Conservation (phyloP, 2,329 filamentous ascomycete genomes). For the Phoma sp. region DNA sequence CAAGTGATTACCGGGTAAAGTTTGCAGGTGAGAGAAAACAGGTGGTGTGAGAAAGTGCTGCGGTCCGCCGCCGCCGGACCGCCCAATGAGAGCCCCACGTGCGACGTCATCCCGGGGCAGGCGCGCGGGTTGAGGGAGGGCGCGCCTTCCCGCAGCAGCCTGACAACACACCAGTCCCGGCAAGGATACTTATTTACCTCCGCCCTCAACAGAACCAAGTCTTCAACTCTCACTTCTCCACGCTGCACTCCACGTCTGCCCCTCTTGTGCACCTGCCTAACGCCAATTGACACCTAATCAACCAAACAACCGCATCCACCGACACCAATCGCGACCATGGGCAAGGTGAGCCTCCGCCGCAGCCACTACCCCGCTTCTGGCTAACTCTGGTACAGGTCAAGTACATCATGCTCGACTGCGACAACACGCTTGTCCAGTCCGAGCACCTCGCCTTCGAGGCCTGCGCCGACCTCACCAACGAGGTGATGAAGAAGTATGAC, state of each 20-base stretch:
- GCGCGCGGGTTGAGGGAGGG: no score
- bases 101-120: slow-evolving; percentile 35
- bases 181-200: slow-evolving; percentile 33
- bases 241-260: slow-evolving; percentile 9
- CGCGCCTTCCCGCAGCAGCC: slow-evolving; percentile 16
- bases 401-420: slow-evolving; percentile 63
- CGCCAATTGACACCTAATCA: slow-evolving; percentile 30
- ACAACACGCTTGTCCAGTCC: slow-evolving; percentile 94
- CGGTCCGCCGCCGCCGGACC: slow-evolving; percentile 7
- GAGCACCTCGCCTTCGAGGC: slow-evolving; percentile 92
- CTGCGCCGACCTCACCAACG: slow-evolving; percentile 87
- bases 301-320: slow-evolving; percentile 16
- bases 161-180: slow-evolving; percentile 36
- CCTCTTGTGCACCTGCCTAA: slow-evolving; percentile 15
- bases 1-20: slow-evolving; percentile 13
- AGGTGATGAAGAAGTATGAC: slow-evolving; percentile 74
- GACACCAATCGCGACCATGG: slow-evolving; percentile 37
- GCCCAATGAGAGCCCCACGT: slow-evolving; percentile 28
- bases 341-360: slow-evolving; percentile 32
- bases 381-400: slow-evolving; percentile 49
- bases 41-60: slow-evolving; percentile 14
- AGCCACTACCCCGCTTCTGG: slow-evolving; percentile 26
- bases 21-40: slow-evolving; percentile 11
- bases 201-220: slow-evolving; percentile 30
- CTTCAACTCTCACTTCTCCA: slow-evolving; percentile 3